Base-by-base conservation (phyloP, 495 filamentous ascomycete species). In the Penicillium pulvis region DNA sequence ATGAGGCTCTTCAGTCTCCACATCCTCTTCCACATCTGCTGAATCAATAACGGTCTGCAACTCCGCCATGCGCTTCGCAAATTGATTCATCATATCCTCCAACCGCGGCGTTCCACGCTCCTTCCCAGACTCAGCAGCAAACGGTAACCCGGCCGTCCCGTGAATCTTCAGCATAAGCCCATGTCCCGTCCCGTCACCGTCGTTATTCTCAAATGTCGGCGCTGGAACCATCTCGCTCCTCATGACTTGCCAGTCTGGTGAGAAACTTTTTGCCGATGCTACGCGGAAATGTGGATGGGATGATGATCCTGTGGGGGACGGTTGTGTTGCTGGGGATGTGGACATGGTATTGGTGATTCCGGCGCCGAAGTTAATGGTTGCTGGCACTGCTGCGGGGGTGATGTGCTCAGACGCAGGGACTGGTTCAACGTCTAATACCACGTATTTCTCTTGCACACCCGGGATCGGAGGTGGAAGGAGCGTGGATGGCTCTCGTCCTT, bases 161-260 rank as follows among this genome's bases (percentile, higher is more conserved):
- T 87, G 83, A 45, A 93, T 86, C 43, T 81, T 81, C 33, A 92
- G 70, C 84, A 92, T 90, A 55, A 88, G 62, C 0, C 81, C 74
- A n/a, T 75, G 71, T 8, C 60, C 53, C 4, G 61, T 42, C 16
- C 67, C 56, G 16, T 66, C 71, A 2, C 63, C 68, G 1, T 65
- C 68, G 51, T 75, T 75, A 59, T 76, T 82, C 47, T 85, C 81
- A 59, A 81, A 87, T 10, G 83, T 87, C 6, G 86, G 86, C 39
- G 86, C 86, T 1, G 71, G 68, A 4, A 68, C 66, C 1, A 88
- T 61, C 61, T 71, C 71, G 36, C 78, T 83, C 59, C 65, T 70
- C 52, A 80, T 77, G 53, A 83, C 76, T 65, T 76, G 83, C 78
- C 84, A 89, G 4, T 76, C 69, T 0, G 74, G 66, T 8, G 74